These are phyloP conservation scores for Actinomortierella wolfii DNA, from an alignment of 371 early-diverging fungal genomes.

Conservation along the genomic window DNA sequence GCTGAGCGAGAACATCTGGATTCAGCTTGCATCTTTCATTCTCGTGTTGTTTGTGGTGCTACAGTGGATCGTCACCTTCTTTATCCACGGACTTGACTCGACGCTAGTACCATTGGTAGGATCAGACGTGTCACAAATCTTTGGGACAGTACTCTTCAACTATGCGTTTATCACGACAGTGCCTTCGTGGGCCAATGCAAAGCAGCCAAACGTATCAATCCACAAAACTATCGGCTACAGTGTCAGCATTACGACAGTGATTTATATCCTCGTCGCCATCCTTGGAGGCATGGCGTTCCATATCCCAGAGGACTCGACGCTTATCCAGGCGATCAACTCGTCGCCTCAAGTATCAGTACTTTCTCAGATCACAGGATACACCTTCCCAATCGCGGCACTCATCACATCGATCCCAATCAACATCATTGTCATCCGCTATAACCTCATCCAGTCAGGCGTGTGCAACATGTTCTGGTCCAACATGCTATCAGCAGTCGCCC, in stretches of 20 bases:
- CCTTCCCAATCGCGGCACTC: slow-evolving; percentile 74
- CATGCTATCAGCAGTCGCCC: slow-evolving; percentile 50
- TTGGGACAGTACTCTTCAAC: slow-evolving; percentile 67
- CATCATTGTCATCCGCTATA: slow-evolving; percentile 72
- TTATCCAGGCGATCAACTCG: slow-evolving; percentile 52
- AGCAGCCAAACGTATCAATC: slow-evolving; percentile 56
- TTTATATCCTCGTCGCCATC: slow-evolving; percentile 54
- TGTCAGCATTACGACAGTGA: slow-evolving; percentile 52
- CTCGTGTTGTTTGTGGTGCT: slow-evolving; percentile 52
- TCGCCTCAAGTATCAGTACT: slow-evolving; percentile 49
- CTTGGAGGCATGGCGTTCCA: slow-evolving; percentile 61
- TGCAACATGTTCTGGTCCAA: slow-evolving; percentile 63
- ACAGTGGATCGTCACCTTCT: slow-evolving; percentile 62
- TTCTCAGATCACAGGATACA: slow-evolving; percentile 64
- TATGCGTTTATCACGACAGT: slow-evolving; percentile 66
- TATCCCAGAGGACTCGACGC: slow-evolving; percentile 51
- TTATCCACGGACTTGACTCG: slow-evolving; percentile 52
- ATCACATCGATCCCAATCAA: slow-evolving; percentile 80
- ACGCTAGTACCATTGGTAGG: slow-evolving; percentile 53
- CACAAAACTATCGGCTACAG: slow-evolving; percentile 57
- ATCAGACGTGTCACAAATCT: slow-evolving; percentile 51
- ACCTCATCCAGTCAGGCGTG: slow-evolving; percentile 64
- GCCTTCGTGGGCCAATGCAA: slow-evolving; percentile 66
- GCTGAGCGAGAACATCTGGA: slow-evolving; percentile 60
- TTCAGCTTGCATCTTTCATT: slow-evolving; percentile 60